Evolutionary conservation across 2,329 filamentous ascomycete species (phyloP), one percentile per base, ranked within the genome.

Genomic region (Trichoderma guizhouense): DNA sequence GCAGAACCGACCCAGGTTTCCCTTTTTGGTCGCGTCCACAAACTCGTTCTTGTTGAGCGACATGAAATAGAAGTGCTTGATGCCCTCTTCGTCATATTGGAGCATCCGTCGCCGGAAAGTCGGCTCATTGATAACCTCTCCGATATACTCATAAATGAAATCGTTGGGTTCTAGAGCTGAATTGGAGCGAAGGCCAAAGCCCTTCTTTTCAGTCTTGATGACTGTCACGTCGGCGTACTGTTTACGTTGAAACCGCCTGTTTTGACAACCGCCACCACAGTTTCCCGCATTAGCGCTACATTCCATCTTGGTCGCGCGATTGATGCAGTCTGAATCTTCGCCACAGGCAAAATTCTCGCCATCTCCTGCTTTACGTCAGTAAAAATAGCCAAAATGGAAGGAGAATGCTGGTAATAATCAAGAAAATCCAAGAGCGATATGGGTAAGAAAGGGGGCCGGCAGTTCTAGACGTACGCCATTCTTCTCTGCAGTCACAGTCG

Each of bases 51-150:
- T 97, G 79, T 90, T 97, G 74, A 99, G 90, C 32, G 96, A 98
- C 96, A 99, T 99, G 85, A 99, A 99, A 83, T 99, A 99, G 82
- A 99, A 99, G 83, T 99, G 96, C 82, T 97, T 97, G 86, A 99
- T 98, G 73, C 95, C 95, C 81, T 98, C 94, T 62, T 96, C 89
- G 79, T 98, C 94, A 82, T 99, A 99, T 78, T 97, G 92, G 51
- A 94, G 85, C 91, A 97, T 98, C 73, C 96, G 93, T 72, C 91
- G 90, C 71, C 94, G 92, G 79, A 98, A 98, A 12, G 92, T 92
- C 34, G 89, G 88, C 82, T 99, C 95, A 77, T 97, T 95, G 80
- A 99, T 98, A 76, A 98, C 96, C 83, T 99, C 96, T 77, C 96
- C 96, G 77, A 99, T 95, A 81, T 99, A 99, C 83, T 99, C 96